Base-by-base conservation (phyloP, 1,284 basidiomycete genomes). In the Leccinum pallidistipes region DNA sequence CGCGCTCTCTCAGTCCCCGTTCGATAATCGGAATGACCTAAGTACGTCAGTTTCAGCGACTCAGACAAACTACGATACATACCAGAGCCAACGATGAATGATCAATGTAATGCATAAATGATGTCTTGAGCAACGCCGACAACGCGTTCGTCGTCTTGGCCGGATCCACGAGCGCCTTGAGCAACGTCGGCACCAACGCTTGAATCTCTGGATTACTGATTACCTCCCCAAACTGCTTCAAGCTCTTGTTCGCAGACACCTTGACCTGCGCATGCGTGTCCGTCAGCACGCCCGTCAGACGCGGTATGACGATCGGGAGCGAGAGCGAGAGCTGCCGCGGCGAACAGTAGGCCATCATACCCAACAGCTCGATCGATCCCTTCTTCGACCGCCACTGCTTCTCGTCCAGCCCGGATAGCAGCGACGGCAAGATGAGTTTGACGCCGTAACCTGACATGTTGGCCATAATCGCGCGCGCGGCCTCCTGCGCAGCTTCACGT, bases 361-460 rank as follows among this genome's bases (percentile, higher is more conserved):
- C 97, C 59, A 99, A 81, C n/a, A 99, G 79, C 75, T 99, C 97
- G 66, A 99, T 98, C 3, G 95, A 97, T 1, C 85, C 97, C 79
- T 98, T 98, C 81, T 99, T 99, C 2, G 96, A 95, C 31, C 97
- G 85, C 97, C 97, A 99, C 75, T 99, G 97, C 75, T 98, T 98
- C 76, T 99, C 97, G 68, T 98, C 96, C 54, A 99, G 81, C 38
- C 95, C 97, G 38, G 89, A 90, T 5, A 99, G 83, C 8, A 99
- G 77, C 1, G 92, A 91, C 0, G 97, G 97, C 6, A 99, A 80
- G 64, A 99, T 95, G 57, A 95, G 85, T 79, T 99, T 99, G 74
- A 99, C 91, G 52, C 95, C 95, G 74, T 96, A 94, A 58, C 94
- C 95, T 9, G 94, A 97, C 71, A 99, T 83, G 67, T 93, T 93